phyloP scores from a whole-genome alignment of 345 rosid species.

The Eucalyptus rudis region DNA sequence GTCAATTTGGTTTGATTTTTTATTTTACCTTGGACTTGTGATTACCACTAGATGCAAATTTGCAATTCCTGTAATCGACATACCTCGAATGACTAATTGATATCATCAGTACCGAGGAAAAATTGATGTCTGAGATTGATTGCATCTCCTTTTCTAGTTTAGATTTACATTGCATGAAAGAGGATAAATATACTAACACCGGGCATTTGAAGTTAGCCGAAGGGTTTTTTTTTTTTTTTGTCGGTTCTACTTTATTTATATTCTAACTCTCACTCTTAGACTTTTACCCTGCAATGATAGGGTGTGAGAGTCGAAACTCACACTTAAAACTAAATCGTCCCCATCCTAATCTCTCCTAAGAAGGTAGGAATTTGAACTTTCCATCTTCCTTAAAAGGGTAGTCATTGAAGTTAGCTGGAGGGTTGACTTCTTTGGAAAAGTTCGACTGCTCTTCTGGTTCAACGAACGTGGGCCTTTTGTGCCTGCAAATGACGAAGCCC shows the following conservation, averaged over 20 bases:
- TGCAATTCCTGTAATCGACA: background rate
- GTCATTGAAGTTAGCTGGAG: too few relatives aligned
- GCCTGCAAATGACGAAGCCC: background rate
- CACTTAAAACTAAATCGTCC: too few relatives aligned
- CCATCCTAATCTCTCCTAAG: rapidly evolving
- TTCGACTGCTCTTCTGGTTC: background rate
- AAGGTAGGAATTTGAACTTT: too few relatives aligned
- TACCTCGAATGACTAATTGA: background rate
- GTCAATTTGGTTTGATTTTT: background rate
- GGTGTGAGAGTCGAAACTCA: rapidly evolving
- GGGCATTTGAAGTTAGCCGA: background rate
- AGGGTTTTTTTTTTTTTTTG: too few relatives aligned
- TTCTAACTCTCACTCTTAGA: rapidly evolving
- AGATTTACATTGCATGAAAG: background rate
- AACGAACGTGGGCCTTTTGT: background rate
- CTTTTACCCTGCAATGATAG: too few relatives aligned
- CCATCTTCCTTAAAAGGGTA: rapidly evolving
- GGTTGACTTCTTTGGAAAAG: background rate
- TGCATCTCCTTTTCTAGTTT: background rate
- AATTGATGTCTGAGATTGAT: background rate
- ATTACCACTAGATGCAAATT: background rate
- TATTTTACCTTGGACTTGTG: background rate
- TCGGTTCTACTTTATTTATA: rapidly evolving
- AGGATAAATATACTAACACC: background rate
- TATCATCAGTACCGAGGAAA: background rate